Evolutionary conservation across 768 basidiomycete species (phyloP), one percentile per base, ranked within the genome.

Genomic region (Mycena amicta): DNA sequence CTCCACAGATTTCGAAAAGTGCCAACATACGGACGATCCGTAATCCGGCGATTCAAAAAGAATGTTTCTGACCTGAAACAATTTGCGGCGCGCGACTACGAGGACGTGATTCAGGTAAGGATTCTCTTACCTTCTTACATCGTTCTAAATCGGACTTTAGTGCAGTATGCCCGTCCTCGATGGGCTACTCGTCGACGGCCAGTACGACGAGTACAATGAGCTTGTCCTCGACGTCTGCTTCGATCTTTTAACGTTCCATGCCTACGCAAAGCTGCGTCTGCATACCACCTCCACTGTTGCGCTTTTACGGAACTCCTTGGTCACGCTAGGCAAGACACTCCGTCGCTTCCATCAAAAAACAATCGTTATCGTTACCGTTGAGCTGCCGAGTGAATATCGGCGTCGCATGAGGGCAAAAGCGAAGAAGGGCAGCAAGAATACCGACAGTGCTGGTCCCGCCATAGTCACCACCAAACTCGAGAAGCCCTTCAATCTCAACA

Each of bases 161-260:
- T 76, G 74, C 50, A 47, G 62, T 1, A 68, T 73, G 16, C 71
- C 75, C 4, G 74, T 63, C 0, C 68, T 79, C 28, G 74, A 80
- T 5, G 76, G 72, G 2, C 67, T 81, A 6, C 27, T 49, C n/a
- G 13, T 29, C 26, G 27, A 27, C 25, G 25, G 27, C 27, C 8
- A 49, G n/a, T 20, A 43, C 41, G 41, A 43, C 41, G 13, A 6
- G 6, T 43, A 43, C 41, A 43, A 43, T 22, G 27, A 25, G 22
- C 47, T 49, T 12, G 22, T 49, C 5, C 25, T 27, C 27, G 25
- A 49, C 13, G 25, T 49, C 27, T 49, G 47, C 27, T 49, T 49
- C 47, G 47, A 49, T 12, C 26, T 49, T 25, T 12, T 29, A 6
- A 20, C 27, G 5, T 49, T 26, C 25, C 47, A 49, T 28, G 47